Evolutionary conservation across 768 basidiomycete genomes (phyloP).

Genomic region (Boletus subparvulus): DNA sequence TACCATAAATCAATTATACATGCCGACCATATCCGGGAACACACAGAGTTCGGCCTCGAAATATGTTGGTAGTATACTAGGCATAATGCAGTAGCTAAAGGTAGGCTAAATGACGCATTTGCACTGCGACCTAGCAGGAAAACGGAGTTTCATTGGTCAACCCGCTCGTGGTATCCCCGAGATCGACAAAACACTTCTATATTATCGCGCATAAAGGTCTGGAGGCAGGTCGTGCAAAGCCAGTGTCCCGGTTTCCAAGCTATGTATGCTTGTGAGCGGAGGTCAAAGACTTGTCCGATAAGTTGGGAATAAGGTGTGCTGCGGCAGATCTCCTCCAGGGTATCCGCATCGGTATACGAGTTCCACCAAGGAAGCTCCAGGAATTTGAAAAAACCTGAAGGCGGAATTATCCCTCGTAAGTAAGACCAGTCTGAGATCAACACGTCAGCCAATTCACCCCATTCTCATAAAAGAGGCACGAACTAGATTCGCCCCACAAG

Average conservation of each 20-base stretch:
- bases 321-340: conserved; percentile 6
- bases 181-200: conserved; percentile 5
- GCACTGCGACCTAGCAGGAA: too few relatives aligned
- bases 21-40: too few relatives aligned
- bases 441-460: neutral
- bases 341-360: conserved; percentile 1
- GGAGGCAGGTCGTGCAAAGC: conserved; percentile 15
- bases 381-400: conserved; percentile 11
- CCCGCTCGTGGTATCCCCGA: neutral
- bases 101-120: too few relatives aligned
- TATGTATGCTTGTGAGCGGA: conserved; percentile 6
- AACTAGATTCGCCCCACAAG: conserved; percentile 15
- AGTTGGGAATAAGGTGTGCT: conserved; percentile 6
- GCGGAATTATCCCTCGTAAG: conserved; percentile 12
- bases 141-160: neutral
- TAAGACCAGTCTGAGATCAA: conserved; percentile 14
- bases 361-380: conserved; percentile 19
- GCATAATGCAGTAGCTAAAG: too few relatives aligned
- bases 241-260: conserved; percentile 8
- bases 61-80: too few relatives aligned
- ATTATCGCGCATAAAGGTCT: conserved; percentile 5
- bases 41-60: too few relatives aligned
- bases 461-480: neutral
- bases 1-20: too few relatives aligned
- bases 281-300: neutral